Percentiles rank a stretch among this genome's conserved stretches.
phyloP scores from a whole-genome alignment of 2,329 filamentous ascomycete genomes.

The Dryadomyces quercus-mongolicae region DNA sequence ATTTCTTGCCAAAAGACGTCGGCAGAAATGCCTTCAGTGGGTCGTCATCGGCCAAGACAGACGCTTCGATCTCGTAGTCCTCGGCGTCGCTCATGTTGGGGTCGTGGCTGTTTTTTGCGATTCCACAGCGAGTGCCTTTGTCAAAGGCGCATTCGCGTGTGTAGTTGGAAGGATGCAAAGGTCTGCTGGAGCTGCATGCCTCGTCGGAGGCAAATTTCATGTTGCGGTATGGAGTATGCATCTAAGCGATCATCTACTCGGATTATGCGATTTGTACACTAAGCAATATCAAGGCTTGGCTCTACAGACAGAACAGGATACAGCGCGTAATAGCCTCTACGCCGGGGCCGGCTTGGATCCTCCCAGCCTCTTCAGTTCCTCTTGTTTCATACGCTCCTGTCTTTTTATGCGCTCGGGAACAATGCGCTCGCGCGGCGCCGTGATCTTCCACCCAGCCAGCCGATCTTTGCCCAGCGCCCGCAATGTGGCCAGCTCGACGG shows the following conservation, averaged over 20 bases:
- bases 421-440: slow-evolving; percentile 32
- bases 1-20: slow-evolving; percentile 72
- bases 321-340: too few relatives aligned
- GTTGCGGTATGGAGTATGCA: background rate
- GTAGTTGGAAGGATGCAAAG: background rate
- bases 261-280: background rate
- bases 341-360: background rate
- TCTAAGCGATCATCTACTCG: background rate
- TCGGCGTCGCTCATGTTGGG: slow-evolving; percentile 26
- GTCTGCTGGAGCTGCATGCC: background rate
- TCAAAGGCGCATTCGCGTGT: background rate
- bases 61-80: slow-evolving; percentile 43
- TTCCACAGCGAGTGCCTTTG: background rate
- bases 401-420: slow-evolving; percentile 35
- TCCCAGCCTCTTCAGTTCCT: slow-evolving; percentile 23
- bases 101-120: background rate
- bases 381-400: slow-evolving; percentile 36
- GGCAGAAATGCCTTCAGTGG: slow-evolving; percentile 69
- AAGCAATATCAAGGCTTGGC: background rate
- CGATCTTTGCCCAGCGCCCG: slow-evolving; percentile 31
- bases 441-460: slow-evolving; percentile 40
- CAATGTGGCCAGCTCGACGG: slow-evolving; percentile 44
- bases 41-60: slow-evolving; percentile 48
- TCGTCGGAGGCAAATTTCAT: background rate
- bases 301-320: too few relatives aligned